Evolutionary conservation across 257 asterid species (phyloP), one percentile per base, ranked within the genome.

Genomic region (Scutellaria minor): DNA sequence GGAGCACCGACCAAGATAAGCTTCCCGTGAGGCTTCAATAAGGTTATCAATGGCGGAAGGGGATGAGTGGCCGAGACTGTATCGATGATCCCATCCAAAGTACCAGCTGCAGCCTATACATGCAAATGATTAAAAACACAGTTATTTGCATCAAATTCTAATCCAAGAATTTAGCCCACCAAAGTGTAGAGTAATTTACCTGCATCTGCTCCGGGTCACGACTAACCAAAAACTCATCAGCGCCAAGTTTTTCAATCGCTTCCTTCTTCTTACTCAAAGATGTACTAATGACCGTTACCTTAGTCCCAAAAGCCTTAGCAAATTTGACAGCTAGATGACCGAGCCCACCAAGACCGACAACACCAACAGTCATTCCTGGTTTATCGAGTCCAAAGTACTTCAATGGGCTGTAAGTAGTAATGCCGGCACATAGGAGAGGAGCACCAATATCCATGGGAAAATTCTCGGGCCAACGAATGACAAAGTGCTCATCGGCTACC

Each of bases 1-100:
- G 92, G 87, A 12, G 74, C 88, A 18, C 95, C 95, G n/a, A 88
- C 86, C 82, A 84, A 24, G 18, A 86, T 68, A 50, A 88, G 74
- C 82, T 80, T 86, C 6, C 90, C 92, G 1, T 84, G 71, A 41
- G 88, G 74, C 70, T 84, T 86, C 61, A 88, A 45, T 48, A 86
- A 57, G 47, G 59, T 51, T 27, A 88, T 11, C 67, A 88, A 77
- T 1, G 92, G 92, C 10, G 66, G 48, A 42, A 86, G 22, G 0
- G 87, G 74, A 47, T 88, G 95, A 12, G 37, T 31, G 6, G 83
- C 92, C 0, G 90, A 78, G 0, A 88, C 92, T 0, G 92, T 86
- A 66, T 88, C 94, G 3, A 82, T 79, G 37, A 85, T 85, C 2
- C 91, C 91, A 65, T 85, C 91, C 73, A 87, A 57, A 5, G 90